Conservation (phyloP, 2,329 filamentous ascomycete species). For the Aureobasidium pullulans region DNA sequence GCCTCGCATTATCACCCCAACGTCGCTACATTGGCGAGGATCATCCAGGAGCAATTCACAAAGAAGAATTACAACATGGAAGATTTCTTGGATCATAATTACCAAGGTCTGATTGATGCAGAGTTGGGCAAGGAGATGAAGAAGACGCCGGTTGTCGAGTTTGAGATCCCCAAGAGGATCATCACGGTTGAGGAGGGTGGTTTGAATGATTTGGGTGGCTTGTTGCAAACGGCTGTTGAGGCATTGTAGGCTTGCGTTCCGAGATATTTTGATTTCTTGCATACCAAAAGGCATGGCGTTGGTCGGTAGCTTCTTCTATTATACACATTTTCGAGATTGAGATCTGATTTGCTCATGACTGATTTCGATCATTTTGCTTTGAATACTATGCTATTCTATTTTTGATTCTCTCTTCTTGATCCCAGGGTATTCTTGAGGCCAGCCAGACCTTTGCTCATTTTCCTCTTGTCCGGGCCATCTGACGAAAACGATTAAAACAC, state of each 20-base stretch:
- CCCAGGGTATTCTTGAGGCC: background rate
- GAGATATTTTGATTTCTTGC: background rate
- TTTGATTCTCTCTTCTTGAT: background rate
- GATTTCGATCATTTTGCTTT: background rate
- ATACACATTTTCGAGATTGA: background rate
- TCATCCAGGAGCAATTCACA: conserved; percentile 93
- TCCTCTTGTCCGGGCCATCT: background rate
- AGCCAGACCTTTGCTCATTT: background rate
- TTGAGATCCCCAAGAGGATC: conserved; percentile 83
- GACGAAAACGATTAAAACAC: background rate
- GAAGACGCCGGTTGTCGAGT: conserved; percentile 84
- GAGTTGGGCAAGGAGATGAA: conserved; percentile 78
- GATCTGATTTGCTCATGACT: background rate
- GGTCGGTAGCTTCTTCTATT: background rate
- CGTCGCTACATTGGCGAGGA: conserved; percentile 85
- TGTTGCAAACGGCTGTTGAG: conserved; percentile 23
- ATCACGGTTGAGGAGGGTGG: conserved; percentile 41
- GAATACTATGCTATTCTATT: conserved; percentile 1
- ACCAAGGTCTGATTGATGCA: conserved; percentile 72
- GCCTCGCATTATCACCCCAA: conserved; percentile 96
- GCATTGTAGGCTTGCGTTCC: background rate
- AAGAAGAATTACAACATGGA: conserved; percentile 94
- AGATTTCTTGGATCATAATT: conserved; percentile 93
- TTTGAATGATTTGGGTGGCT: conserved; percentile 21
- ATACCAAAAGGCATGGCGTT: background rate